These are phyloP conservation scores for Sarocladiaceae sp. DNA, from an alignment of 2,329 filamentous ascomycete species.

Conservation along the genomic window DNA sequence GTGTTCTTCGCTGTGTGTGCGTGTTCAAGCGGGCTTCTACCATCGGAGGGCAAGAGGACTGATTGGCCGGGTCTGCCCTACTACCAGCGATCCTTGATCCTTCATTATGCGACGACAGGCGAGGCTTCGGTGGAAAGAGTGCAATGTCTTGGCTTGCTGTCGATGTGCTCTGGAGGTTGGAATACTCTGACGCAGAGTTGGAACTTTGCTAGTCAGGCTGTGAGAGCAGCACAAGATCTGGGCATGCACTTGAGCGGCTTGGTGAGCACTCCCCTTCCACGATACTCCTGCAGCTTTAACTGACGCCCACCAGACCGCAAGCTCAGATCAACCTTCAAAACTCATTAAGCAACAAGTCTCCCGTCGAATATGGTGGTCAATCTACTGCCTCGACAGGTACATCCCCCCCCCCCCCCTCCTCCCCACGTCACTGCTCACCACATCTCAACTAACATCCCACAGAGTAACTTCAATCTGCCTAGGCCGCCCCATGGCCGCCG, in stretches of 20 bases:
- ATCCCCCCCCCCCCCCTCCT: neutral
- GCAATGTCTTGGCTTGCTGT: conserved; percentile 23
- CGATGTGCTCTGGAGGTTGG: conserved; percentile 26
- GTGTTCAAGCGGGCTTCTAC: conserved; percentile 22
- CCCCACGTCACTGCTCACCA: neutral
- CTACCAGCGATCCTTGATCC: conserved; percentile 12
- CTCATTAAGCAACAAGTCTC: conserved; percentile 18
- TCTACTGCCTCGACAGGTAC: conserved; percentile 23
- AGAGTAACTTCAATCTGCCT: conserved; percentile 25
- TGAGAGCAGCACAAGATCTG: conserved; percentile 22
- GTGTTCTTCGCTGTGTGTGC: conserved; percentile 26
- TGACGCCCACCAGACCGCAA: neutral
- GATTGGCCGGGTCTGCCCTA: conserved; percentile 22
- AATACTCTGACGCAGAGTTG: conserved; percentile 25
- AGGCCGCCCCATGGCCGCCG: conserved; percentile 19
- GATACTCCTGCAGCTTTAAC: neutral
- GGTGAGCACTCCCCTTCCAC: conserved; percentile 11
- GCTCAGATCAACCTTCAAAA: conserved; percentile 6
- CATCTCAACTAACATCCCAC: neutral
- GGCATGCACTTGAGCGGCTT: conserved; percentile 21
- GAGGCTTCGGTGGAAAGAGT: conserved; percentile 23
- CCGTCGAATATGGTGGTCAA: conserved; percentile 24
- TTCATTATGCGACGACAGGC: conserved; percentile 16
- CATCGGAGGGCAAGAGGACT: conserved; percentile 9
- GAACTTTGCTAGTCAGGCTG: conserved; percentile 21